Conservation (phyloP, 1,284 basidiomycete genomes). For the Tylopilus sp. region DNA sequence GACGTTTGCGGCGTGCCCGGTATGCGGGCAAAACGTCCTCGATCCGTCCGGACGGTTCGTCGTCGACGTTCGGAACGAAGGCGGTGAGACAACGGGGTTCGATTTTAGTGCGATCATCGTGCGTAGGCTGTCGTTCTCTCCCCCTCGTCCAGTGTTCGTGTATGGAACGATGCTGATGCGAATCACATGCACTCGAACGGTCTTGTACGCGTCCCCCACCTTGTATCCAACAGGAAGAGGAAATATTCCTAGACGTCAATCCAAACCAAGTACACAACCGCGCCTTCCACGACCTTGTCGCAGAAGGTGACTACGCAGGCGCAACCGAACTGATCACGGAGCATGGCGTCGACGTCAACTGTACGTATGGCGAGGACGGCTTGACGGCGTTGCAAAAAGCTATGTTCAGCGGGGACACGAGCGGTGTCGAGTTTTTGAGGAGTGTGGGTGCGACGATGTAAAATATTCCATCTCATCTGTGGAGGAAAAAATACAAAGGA, state of each 20-base stretch:
- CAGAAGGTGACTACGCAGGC: slow-evolving; percentile 21
- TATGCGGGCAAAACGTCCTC: slow-evolving; percentile 21
- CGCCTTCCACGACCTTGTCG: slow-evolving; percentile 27
- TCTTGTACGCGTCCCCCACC: background rate
- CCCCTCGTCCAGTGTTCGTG: background rate
- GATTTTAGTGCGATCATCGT: slow-evolving; percentile 30
- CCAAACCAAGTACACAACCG: slow-evolving; percentile 20
- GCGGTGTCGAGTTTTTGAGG: slow-evolving; percentile 22
- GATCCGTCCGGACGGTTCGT: slow-evolving; percentile 19
- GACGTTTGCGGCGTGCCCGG: slow-evolving; percentile 8
- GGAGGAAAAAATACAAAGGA: slow-evolving; percentile 8
- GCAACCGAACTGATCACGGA: slow-evolving; percentile 19
- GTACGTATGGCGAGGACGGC: slow-evolving; percentile 15
- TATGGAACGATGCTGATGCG: background rate
- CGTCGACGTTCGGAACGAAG: slow-evolving; percentile 28
- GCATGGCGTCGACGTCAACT: slow-evolving; percentile 23
- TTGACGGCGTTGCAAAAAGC: slow-evolving; percentile 29
- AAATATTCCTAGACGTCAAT: slow-evolving; percentile 16
- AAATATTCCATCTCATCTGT: too few species aligned
- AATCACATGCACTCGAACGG: background rate
- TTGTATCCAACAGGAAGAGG: slow-evolving; percentile 32
- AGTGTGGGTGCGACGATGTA: slow-evolving; percentile 19
- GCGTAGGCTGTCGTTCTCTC: slow-evolving; percentile 7
- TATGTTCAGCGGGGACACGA: slow-evolving; percentile 17
- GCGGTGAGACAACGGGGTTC: slow-evolving; percentile 23